A percentile compares a stretch with the other conserved stretches of the same genome.
Conservation (phyloP, 768 basidiomycete genomes). For the Lactarius akahatsu region DNA sequence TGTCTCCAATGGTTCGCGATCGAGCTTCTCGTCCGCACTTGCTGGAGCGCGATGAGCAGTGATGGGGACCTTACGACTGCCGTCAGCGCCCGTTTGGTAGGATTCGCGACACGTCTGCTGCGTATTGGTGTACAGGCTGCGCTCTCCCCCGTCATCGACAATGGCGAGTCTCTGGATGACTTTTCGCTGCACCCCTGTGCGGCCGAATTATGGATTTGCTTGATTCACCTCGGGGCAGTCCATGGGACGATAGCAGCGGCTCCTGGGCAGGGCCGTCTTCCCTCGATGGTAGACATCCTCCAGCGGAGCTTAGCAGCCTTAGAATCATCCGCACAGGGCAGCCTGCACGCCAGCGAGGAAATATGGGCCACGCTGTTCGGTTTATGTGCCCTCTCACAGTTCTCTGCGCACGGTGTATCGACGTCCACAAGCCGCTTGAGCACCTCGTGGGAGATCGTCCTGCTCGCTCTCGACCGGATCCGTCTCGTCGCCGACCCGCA, state of each 20-base stretch:
- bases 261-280: slow-evolving; percentile 39
- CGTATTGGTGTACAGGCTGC: slow-evolving; percentile 50
- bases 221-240: slow-evolving; percentile 48
- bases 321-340: slow-evolving; percentile 30
- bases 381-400: slow-evolving; percentile 75
- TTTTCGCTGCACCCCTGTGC: slow-evolving; percentile 43
- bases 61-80: slow-evolving; percentile 18
- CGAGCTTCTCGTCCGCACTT: slow-evolving; percentile 23
- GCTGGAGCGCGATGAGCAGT: background rate
- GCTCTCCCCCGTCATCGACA: slow-evolving; percentile 41
- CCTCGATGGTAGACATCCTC: slow-evolving; percentile 40
- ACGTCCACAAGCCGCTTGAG: slow-evolving; percentile 43
- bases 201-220: slow-evolving; percentile 71
- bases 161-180: slow-evolving; percentile 38
- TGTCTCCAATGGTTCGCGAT: slow-evolving; percentile 26
- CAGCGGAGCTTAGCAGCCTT: slow-evolving; percentile 39
- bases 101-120: slow-evolving; percentile 44
- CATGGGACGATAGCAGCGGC: slow-evolving; percentile 23
- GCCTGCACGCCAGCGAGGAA: slow-evolving; percentile 55
- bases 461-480: slow-evolving; percentile 57
- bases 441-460: slow-evolving; percentile 66
- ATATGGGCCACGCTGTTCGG: slow-evolving; percentile 72
- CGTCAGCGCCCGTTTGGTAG: slow-evolving; percentile 9
- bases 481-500: slow-evolving; percentile 50
- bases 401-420: slow-evolving; percentile 56